Percentiles rank a stretch among this genome's conserved stretches.
Conservation (phyloP, 345 rosid genomes). For the Isatis tinctoria region DNA sequence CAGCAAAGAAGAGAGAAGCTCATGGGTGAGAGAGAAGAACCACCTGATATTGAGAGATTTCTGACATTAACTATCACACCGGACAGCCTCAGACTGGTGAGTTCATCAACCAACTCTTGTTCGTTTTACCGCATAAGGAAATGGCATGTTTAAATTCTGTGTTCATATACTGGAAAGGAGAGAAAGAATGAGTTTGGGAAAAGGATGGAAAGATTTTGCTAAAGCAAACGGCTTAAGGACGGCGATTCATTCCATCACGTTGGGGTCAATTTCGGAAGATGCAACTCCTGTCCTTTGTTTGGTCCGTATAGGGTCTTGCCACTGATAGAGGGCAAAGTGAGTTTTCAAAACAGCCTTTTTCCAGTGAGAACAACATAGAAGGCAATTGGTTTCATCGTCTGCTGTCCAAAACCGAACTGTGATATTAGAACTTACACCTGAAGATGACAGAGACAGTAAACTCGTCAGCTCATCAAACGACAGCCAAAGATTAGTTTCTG, state of each 20-base stretch:
- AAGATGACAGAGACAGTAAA: constrained; percentile 3
- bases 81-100: constrained; percentile 20
- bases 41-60: neutral
- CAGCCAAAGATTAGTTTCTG: neutral
- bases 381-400: neutral
- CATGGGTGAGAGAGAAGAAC: constrained; percentile 9
- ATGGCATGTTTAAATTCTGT: neutral
- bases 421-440: constrained; percentile 10
- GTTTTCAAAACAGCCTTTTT: neutral
- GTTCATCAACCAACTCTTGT: neutral
- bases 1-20: neutral
- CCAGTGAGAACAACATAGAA: constrained; percentile 8
- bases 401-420: neutral
- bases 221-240: constrained; percentile 20
- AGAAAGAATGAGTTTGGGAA: constrained; percentile 24
- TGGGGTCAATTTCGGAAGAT: constrained; percentile 4
- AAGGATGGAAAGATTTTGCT: constrained; percentile 27
- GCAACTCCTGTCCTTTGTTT: constrained; percentile 18
- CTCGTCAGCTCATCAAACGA: constrained; percentile 6
- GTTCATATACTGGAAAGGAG: constrained; percentile 14
- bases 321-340: constrained; percentile 1
- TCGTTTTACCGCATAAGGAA: neutral
- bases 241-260: constrained; percentile 16
- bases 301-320: constrained; percentile 11
- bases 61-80: constrained; percentile 16